Conservation (phyloP, 1,284 basidiomycete genomes). For the Boletus smithii region DNA sequence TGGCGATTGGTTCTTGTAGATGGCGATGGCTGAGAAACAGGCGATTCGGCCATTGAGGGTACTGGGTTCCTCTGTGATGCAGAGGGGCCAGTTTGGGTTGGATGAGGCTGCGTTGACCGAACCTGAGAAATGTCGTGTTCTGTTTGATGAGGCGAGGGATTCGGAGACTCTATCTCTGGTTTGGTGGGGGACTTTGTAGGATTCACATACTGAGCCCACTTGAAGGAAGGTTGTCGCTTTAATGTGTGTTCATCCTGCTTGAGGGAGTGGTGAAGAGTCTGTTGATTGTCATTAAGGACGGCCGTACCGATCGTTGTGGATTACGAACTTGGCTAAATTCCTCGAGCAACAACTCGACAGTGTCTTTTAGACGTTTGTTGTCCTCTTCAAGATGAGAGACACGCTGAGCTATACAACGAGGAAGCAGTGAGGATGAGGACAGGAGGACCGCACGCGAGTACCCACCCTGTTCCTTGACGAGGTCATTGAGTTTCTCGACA, state of each 20-base stretch:
- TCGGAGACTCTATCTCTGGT: conserved; percentile 66
- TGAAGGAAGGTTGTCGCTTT: conserved; percentile 71
- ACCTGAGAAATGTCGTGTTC: too few species aligned
- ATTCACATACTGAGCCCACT: conserved; percentile 75
- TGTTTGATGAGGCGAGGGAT: conserved; percentile 68
- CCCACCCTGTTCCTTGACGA: conserved; percentile 80
- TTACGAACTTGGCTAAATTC: conserved; percentile 47
- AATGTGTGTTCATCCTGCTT: conserved; percentile 54
- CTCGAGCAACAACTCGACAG: conserved; percentile 60
- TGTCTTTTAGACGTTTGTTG: conserved; percentile 63
- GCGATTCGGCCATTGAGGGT: conserved; percentile 33
- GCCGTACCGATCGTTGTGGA: conserved; percentile 21
- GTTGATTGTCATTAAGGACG: conserved; percentile 3
- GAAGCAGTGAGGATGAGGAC: conserved; percentile 7
- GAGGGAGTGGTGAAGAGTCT: conserved; percentile 12
- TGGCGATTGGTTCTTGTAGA: conserved; percentile 47
- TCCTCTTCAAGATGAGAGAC: conserved; percentile 72
- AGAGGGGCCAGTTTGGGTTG: conserved; percentile 16
- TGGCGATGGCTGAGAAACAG: conserved; percentile 29
- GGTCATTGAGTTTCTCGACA: conserved; percentile 63
- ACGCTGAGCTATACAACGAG: conserved; percentile 61
- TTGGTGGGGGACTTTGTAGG: conserved; percentile 75
- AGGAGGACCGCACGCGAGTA: too few species aligned
- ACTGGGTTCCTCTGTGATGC: conserved; percentile 30
- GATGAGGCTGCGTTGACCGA: too few species aligned